Evolutionary conservation across 2,329 filamentous ascomycete genomes (phyloP), one percentile per base, ranked within the genome.

Genomic region (Chrysosporium keratinophilum): DNA sequence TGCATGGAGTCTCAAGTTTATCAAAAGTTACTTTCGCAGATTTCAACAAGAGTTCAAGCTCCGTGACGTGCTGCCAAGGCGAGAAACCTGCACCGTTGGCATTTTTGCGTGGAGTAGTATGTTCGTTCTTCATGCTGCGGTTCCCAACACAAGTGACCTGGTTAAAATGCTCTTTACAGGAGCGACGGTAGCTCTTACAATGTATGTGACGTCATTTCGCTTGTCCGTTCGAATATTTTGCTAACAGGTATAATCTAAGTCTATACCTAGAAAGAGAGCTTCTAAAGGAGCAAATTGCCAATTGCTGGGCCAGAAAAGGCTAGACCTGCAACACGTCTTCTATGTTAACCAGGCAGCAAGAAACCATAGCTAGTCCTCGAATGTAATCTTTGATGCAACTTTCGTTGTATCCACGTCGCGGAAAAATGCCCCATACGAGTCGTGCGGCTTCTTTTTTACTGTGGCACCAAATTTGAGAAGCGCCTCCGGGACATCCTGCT

Each of bases 361-460:
- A 43, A 45, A 31, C 11, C 31, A 45, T 61, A 54, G 48, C 48
- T 58, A 73, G 58, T 74, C 70, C 65, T 95, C 88, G 74, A 96
- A 96, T 45, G 82, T 90, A 67, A 96, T 95, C 77, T 95, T 96
- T 54, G 85, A 93, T 28, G 87, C 84, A 70, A 87, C 84, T 72
- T 91, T 85, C 68, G 80, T 87, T 69, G 84, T 84, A 63, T 88
- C 86, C 7, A 87, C 83, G 63, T 96, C 88, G 72, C 93, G 95
- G 78, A 87, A 95, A 69, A 97, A 97, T 33, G 89, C 88, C 54
- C 93, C 93, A 67, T 97, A 98, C 46, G 87, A 86, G 65, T 89
- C 87, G 73, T 98, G 93, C 47, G 83, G 81, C 88, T 97, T 97
- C 82, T 95, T 96, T 82, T 97, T 98, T 50, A 98, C 93, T 0